Evolutionary conservation across 2,329 filamentous ascomycete species (phyloP).

Genomic region (Gaeumannomyces sp.): DNA sequence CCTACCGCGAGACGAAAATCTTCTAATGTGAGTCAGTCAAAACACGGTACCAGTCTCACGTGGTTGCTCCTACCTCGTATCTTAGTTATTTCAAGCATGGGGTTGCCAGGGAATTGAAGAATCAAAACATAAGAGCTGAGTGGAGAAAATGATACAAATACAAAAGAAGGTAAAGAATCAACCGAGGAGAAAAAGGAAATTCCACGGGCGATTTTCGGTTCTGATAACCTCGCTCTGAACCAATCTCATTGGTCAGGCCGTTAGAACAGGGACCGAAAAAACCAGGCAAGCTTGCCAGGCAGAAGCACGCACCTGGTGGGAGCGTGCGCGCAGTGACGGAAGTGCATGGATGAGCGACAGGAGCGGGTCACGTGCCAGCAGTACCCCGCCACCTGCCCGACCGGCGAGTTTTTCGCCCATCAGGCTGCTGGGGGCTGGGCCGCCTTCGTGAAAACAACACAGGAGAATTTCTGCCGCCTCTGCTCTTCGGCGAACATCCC

Average conservation of each 20-base stretch:
- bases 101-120: too few species aligned
- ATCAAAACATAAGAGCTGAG: too few species aligned
- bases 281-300: background rate
- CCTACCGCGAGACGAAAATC: too few species aligned
- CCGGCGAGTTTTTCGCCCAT: slow-evolving; percentile 9
- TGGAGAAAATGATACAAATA: too few species aligned
- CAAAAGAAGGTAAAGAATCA: background rate
- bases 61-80: too few species aligned
- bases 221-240: background rate
- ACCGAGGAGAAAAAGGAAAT: background rate
- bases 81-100: too few species aligned
- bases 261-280: background rate
- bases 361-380: slow-evolving; percentile 2
- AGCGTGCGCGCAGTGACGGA: background rate
- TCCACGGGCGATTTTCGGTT: background rate
- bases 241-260: background rate
- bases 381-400: slow-evolving; percentile 7
- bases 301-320: background rate
- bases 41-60: too few species aligned
- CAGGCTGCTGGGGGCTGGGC: slow-evolving; percentile 8
- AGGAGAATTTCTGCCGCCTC: slow-evolving; percentile 1
- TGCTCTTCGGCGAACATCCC: background rate
- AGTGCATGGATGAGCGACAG: background rate
- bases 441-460: slow-evolving; percentile 4
- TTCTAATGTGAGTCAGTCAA: too few species aligned